A percentile compares a stretch with the other conserved stretches of the same genome.
These are phyloP conservation scores for Rhodotorula taiwanensis DNA, from an alignment of 768 basidiomycete genomes.

Conservation along the genomic window DNA sequence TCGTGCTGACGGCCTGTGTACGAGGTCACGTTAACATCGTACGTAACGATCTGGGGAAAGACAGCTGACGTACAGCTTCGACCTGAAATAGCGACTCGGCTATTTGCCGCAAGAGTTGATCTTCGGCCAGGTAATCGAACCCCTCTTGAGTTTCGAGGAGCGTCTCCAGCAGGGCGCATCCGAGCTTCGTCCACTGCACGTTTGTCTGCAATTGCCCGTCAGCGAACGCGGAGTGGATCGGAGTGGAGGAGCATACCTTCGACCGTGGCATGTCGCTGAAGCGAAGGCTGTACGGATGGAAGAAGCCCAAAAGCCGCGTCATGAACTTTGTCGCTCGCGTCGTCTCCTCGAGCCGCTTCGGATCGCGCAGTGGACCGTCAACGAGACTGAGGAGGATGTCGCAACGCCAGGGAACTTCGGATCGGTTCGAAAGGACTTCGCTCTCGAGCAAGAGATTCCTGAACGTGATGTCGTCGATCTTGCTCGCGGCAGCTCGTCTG, in stretches of 20 bases:
- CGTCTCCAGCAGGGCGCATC: conserved; percentile 71
- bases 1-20: conserved; percentile 31
- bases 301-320: conserved; percentile 84
- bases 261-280: conserved; percentile 66
- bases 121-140: conserved; percentile 73
- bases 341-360: conserved; percentile 88
- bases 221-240: not conserved
- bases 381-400: conserved; percentile 79
- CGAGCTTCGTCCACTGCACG: conserved; percentile 76
- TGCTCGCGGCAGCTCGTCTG: conserved; percentile 60
- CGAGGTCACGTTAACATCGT: not conserved
- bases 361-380: conserved; percentile 84
- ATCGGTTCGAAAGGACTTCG: conserved; percentile 67
- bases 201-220: conserved; percentile 45
- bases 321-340: conserved; percentile 84
- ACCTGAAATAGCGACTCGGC: conserved; percentile 81
- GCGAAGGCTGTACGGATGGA: conserved; percentile 74
- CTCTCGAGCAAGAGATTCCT: conserved; percentile 77
- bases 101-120: conserved; percentile 75
- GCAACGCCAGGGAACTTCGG: conserved; percentile 86
- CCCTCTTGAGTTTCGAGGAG: conserved; percentile 79
- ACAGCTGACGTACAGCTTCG: conserved; percentile 62
- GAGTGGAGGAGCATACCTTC: not conserved
- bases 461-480: conserved; percentile 92
- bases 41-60: not conserved